Evolutionary conservation across 495 filamentous ascomycete genomes (phyloP), one percentile per base, ranked within the genome.

Genomic region (Penicillium bialowiezense): DNA sequence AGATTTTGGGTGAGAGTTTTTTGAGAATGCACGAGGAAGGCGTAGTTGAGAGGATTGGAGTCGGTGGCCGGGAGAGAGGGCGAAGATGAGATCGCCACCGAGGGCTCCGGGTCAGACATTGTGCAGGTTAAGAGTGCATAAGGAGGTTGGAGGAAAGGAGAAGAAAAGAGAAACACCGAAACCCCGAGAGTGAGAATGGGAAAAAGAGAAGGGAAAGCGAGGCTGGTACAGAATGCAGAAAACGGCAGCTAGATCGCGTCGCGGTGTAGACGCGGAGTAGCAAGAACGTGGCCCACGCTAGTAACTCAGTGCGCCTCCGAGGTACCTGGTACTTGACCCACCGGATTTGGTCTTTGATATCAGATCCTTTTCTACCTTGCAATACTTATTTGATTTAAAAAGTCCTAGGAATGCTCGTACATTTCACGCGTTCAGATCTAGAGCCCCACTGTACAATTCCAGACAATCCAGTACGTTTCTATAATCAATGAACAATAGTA

Each of bases 11-110:
- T 81, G 19, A 88, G 59, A 23, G 81, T 86, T 33, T 81, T 77
- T 55, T 85, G 81, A 7, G 84, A 87, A 61, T 88, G 83, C 7
- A 86, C 80, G 12, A 87, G 70, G 59, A 88, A 89, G 42, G 84
- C 83, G 63, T 80, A 84, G 40, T 67, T 76, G 8, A 71, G 61
- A 48, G 65, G 52, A 50, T 65, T 62, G 50, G 64, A 66, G 40
- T 73, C 70, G 44, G 63, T 63, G 34, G 61, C 54, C 51, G 62
- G 62, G 24, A 66, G 57, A 43, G 67, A 65, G 31, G 70, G 59
- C 44, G 71, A 72, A 32, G 67, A 73, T 17, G 67, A 72, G 49
- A 33, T 54, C 47, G 60, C 51, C 46, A 55, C 59, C 58, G 64
- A 61, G 29, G 60, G 56, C 59, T 72, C 65, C 55, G 56, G 57